These are phyloP conservation scores for Harrya chromipes DNA, from an alignment of 768 basidiomycete genomes.

Conservation along the genomic window DNA sequence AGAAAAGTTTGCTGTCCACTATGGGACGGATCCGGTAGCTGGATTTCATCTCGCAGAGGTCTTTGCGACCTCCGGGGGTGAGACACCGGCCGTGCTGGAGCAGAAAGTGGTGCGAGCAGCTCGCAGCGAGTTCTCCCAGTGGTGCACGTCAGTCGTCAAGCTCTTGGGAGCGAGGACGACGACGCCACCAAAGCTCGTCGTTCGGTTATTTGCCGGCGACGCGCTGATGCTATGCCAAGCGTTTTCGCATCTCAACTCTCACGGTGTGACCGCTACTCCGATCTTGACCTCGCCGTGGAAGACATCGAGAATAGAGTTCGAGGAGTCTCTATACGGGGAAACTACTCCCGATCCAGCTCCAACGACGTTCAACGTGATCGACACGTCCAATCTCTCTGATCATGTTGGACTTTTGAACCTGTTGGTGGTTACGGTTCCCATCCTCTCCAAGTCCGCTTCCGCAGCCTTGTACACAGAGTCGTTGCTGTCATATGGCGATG, in stretches of 20 bases:
- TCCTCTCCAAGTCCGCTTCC: slow-evolving; percentile 23
- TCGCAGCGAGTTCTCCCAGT: slow-evolving; percentile 23
- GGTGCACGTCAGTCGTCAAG: slow-evolving; percentile 24
- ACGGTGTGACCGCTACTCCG: slow-evolving; percentile 12
- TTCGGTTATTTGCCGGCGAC: slow-evolving; percentile 32
- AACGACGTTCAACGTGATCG: slow-evolving; percentile 31
- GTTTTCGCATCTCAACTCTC: slow-evolving; percentile 11
- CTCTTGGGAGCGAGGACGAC: neutral
- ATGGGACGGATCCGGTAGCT: slow-evolving; percentile 27
- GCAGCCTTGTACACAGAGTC: slow-evolving; percentile 31
- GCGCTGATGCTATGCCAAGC: slow-evolving; percentile 29
- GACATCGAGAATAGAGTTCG: slow-evolving; percentile 19
- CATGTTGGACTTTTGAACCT: slow-evolving; percentile 31
- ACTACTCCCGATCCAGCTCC: slow-evolving; percentile 19
- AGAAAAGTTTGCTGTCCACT: slow-evolving; percentile 27
- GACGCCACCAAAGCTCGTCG: slow-evolving; percentile 9
- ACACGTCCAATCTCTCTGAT: slow-evolving; percentile 33
- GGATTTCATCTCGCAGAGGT: slow-evolving; percentile 34
- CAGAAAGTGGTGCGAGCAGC: slow-evolving; percentile 19
- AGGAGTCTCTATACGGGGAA: slow-evolving; percentile 19
- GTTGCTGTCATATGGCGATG: slow-evolving; percentile 13
- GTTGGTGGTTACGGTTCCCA: slow-evolving; percentile 18
- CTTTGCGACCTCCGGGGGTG: slow-evolving; percentile 9
- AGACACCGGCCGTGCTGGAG: slow-evolving; percentile 6
- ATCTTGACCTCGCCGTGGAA: slow-evolving; percentile 25